Conservation (phyloP, 1,284 basidiomycete species). For the Cystobasidium slooffiae region DNA sequence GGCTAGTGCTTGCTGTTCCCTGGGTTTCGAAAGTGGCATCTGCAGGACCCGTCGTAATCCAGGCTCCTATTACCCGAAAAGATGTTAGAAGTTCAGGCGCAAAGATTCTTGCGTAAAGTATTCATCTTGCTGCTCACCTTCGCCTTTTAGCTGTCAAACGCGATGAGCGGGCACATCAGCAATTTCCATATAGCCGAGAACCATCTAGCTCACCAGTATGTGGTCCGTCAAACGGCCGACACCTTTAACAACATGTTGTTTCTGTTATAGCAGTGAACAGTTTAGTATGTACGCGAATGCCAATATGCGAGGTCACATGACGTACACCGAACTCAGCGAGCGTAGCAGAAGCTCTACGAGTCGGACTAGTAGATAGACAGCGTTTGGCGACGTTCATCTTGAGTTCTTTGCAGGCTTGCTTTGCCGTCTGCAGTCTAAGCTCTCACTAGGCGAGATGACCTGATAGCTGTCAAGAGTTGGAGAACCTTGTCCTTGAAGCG, state of each 20-base stretch:
- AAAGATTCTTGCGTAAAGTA: no score
- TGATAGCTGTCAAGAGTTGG: no score
- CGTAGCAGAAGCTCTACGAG: conserved; percentile 5
- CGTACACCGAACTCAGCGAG: conserved; percentile 43
- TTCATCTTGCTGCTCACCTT: conserved; percentile 61
- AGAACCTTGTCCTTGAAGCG: no score
- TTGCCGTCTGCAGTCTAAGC: neutral
- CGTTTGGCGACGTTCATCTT: conserved; percentile 26
- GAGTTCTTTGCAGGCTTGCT: neutral
- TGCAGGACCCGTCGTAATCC: conserved; percentile 40
- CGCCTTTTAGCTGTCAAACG: conserved; percentile 62
- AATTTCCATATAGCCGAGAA: neutral
- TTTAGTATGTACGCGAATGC: neutral
- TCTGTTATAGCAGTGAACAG: neutral
- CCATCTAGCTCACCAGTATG: conserved; percentile 62
- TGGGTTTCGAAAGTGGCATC: conserved; percentile 29
- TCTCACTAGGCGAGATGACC: no score
- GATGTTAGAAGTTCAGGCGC: no score
- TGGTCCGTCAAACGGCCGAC: conserved; percentile 70
- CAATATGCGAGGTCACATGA: conserved; percentile 20
- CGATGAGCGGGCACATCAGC: neutral
- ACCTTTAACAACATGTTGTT: conserved; percentile 68
- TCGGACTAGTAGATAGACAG: conserved; percentile 4
- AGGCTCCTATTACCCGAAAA: conserved; percentile 34
- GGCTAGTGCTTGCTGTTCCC: conserved; percentile 15